Evolutionary conservation across 192 early-diverging fungal species (phyloP), one percentile per base, ranked within the genome.

Genomic region (Coemansia sp.): DNA sequence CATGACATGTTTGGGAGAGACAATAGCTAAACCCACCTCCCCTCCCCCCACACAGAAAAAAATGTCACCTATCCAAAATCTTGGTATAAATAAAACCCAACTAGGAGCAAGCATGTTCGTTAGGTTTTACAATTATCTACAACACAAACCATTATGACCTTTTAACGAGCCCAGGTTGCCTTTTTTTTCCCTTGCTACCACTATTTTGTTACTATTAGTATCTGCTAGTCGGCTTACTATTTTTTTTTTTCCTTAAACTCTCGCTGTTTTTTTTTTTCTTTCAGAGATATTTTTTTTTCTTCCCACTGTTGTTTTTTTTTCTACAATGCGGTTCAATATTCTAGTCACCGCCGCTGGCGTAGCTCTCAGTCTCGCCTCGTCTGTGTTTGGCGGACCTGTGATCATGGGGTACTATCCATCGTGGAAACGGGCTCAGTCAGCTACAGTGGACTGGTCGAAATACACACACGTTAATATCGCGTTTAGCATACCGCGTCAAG

Each of bases 401-500:
- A 71, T 84, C 9, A 51, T 84, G 24, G 82, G 82, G 0, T 84
- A 84, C 66, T 79, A 79, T 16, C 73, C 82, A 0, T 62, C 67
- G 13, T 84, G 82, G 82, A 78, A 84, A 46, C 65, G 65, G 1
- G 54, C 63, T 1, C 67, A 78, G n/a, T 65, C 71, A 20, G 43
- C 41, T 0, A 63, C 34, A 0, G 62, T 85, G 1, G 78, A 85
- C 40, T 71, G 74, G 61, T 29, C 61, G 0, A 87, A 89, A 68
- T 87, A 90, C 74, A 91, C 92, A 5, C 92, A 91, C 63, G 71
- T 93, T 66, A 89, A 93, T 63, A 88, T 91, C 51, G 89, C 90
- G 0, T 91, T 89, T 62, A 86, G 77, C 9, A 77, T 86, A n/a
- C 78, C 87, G n/a, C 61, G 40, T 10, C 51, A 66, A 16, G 77